A percentile compares a stretch with the other conserved stretches of the same genome.
These are phyloP conservation scores for Silene noctiflora DNA, from an alignment of 179 eudicot genomes.

Conservation along the genomic window DNA sequence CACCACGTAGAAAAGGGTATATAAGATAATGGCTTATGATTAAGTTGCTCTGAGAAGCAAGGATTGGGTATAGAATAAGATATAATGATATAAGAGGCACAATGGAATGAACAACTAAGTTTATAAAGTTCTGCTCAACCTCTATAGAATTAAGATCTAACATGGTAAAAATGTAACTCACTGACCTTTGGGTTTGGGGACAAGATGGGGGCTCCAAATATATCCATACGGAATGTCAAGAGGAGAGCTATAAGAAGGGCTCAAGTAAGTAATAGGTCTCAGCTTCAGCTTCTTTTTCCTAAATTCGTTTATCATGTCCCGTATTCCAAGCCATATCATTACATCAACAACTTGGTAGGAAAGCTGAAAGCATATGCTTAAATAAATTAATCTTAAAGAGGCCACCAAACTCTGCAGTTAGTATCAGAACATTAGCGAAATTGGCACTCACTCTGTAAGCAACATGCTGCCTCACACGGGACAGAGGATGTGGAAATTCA, in stretches of 20 bases:
- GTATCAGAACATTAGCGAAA: not conserved
- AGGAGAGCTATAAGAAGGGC: slow-evolving; percentile 54
- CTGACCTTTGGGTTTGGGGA: slow-evolving; percentile 84
- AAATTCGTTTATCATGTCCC: slow-evolving; percentile 79
- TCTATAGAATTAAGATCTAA: not conserved
- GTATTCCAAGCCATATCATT: slow-evolving; percentile 79
- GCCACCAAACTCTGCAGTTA: not conserved
- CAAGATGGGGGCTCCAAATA: slow-evolving; percentile 94
- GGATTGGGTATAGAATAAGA: not conserved
- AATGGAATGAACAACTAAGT: not conserved
- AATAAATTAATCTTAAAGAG: slow-evolving; percentile 8
- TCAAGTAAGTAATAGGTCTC: slow-evolving; percentile 75
- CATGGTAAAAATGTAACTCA: not conserved
- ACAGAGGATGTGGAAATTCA: slow-evolving; percentile 86
- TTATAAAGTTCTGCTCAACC: not conserved
- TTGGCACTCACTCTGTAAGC: slow-evolving; percentile 57
- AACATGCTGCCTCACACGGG: slow-evolving; percentile 70
- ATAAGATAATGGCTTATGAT: not conserved
- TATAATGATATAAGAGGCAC: too few relatives aligned
- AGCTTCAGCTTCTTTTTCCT: slow-evolving; percentile 80
- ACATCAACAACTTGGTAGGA: slow-evolving; percentile 82
- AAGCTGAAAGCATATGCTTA: slow-evolving; percentile 47
- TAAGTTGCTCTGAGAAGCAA: not conserved
- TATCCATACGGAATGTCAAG: slow-evolving; percentile 71
- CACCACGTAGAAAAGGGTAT: not conserved